phyloP scores from a whole-genome alignment of 2,329 filamentous ascomycete species.

The Aspergillus alliaceus region DNA sequence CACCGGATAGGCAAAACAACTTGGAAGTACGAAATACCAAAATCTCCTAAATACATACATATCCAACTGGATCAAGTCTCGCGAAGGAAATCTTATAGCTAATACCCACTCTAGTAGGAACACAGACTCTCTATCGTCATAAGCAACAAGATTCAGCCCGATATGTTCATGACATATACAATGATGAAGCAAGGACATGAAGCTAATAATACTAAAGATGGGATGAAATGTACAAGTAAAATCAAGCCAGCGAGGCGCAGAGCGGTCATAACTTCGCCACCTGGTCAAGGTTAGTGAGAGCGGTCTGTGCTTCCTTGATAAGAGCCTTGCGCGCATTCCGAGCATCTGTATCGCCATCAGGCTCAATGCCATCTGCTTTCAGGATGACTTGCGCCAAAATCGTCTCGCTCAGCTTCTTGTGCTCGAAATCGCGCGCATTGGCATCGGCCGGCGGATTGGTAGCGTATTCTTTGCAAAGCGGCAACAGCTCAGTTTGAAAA shows the following conservation, averaged over 20 bases:
- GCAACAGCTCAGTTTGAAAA: constrained; percentile 38
- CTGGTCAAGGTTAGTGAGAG: constrained; percentile 40
- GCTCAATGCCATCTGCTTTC: constrained; percentile 70
- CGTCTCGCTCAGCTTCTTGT: constrained; percentile 45
- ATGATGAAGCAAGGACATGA: not conserved
- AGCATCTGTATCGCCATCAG: constrained; percentile 64
- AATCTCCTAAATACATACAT: not conserved
- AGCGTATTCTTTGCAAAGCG: constrained; percentile 40
- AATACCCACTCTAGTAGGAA: not conserved
- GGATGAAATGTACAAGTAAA: not conserved
- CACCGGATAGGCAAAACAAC: not conserved
- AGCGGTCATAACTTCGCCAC: constrained; percentile 12
- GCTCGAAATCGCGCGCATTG: constrained; percentile 43
- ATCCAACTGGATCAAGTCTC: not conserved
- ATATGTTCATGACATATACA: not conserved
- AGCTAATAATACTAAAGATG: not conserved
- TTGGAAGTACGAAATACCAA: no score
- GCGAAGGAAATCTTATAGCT: not conserved
- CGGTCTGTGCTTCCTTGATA: constrained; percentile 43
- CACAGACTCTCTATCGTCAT: not conserved
- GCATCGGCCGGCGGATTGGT: constrained; percentile 39
- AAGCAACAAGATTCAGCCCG: not conserved
- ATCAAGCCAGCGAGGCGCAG: not conserved
- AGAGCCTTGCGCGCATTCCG: constrained; percentile 50
- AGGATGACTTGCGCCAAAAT: constrained; percentile 45